Percentiles rank a stretch among this genome's conserved stretches.
Conservation (phyloP, 208 protist genomes). For the Acanthamoeba triangularis region DNA sequence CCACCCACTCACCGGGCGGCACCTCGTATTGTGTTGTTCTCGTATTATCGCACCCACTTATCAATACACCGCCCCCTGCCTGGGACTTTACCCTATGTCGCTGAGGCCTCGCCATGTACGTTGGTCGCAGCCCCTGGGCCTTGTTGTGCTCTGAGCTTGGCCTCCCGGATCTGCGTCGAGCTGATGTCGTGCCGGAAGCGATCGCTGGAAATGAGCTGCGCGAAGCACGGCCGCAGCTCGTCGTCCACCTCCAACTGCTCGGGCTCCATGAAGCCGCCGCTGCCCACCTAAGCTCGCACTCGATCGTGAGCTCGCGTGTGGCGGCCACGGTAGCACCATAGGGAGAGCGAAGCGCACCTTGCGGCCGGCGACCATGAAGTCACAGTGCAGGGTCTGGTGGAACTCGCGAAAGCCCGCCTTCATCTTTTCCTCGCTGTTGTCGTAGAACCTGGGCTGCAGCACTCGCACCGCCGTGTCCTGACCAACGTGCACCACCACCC, state of each 20-base stretch:
- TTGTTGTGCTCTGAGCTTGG: not conserved
- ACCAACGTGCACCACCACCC: not conserved
- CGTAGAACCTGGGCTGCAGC: constrained; percentile 46
- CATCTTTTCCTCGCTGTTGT: constrained; percentile 54
- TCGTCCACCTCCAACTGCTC: constrained; percentile 7
- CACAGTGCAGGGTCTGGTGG: not conserved
- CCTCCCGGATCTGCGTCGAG: constrained; percentile 44
- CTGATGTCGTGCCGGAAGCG: constrained; percentile 58
- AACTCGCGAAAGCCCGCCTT: not conserved
- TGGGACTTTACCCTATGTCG: too few species aligned
- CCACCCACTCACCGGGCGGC: too few species aligned
- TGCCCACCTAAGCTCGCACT: not conserved
- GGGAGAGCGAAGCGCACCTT: not conserved
- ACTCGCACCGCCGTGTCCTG: constrained; percentile 44
- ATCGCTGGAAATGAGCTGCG: not conserved
- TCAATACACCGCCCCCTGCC: too few species aligned
- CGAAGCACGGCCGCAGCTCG: constrained; percentile 27
- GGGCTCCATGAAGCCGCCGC: constrained; percentile 18
- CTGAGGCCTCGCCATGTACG: too few species aligned
- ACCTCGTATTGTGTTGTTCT: too few species aligned
- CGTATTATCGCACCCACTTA: too few species aligned
- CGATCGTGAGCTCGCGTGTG: not conserved
- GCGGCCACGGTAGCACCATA: too few species aligned
- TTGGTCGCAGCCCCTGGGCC: too few species aligned
- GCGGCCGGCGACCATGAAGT: constrained; percentile 68